Conservation (phyloP, 2,329 filamentous ascomycete genomes). For the Phaeophleospora eucalypticola region DNA sequence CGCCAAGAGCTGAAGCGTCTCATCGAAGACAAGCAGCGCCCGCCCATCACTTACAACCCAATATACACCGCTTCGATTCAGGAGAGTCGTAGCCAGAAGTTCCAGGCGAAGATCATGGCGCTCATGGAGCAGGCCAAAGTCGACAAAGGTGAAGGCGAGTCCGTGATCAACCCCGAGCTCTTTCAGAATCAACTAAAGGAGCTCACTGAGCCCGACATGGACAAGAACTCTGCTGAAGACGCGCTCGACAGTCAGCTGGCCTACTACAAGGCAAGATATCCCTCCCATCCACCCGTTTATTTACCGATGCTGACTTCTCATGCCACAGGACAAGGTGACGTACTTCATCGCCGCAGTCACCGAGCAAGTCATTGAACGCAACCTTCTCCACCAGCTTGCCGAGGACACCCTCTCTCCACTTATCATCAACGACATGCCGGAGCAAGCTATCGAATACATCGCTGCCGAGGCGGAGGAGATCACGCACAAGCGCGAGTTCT, state of each 20-base stretch:
- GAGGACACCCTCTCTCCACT: slow-evolving; percentile 31
- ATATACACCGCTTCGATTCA: slow-evolving; percentile 36
- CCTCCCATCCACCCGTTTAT: not conserved
- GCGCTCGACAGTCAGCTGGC: slow-evolving; percentile 35
- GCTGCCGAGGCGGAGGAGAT: slow-evolving; percentile 34
- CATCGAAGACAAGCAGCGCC: slow-evolving; percentile 42
- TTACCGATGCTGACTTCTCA: slow-evolving; percentile 1
- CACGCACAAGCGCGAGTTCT: slow-evolving; percentile 23
- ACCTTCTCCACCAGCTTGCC: slow-evolving; percentile 32
- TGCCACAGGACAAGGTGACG: slow-evolving; percentile 31
- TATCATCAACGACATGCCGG: slow-evolving; percentile 30
- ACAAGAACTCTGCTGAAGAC: slow-evolving; percentile 33
- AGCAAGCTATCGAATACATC: slow-evolving; percentile 33
- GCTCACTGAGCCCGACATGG: slow-evolving; percentile 29
- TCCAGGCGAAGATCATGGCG: slow-evolving; percentile 11
- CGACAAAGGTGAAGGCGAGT: slow-evolving; percentile 1
- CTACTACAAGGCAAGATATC: slow-evolving; percentile 34
- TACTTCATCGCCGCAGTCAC: slow-evolving; percentile 35
- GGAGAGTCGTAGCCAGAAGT: slow-evolving; percentile 20
- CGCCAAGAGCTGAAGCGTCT: slow-evolving; percentile 44
- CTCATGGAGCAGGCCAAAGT: slow-evolving; percentile 11
- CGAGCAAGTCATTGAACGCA: slow-evolving; percentile 38
- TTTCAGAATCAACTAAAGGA: slow-evolving; percentile 2
- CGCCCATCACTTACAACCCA: slow-evolving; percentile 38
- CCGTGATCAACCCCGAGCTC: slow-evolving; percentile 1